Percentiles rank a stretch among this genome's conserved stretches.
phyloP scores from a whole-genome alignment of 169 alveolate genomes.

The Babesia caballi region DNA sequence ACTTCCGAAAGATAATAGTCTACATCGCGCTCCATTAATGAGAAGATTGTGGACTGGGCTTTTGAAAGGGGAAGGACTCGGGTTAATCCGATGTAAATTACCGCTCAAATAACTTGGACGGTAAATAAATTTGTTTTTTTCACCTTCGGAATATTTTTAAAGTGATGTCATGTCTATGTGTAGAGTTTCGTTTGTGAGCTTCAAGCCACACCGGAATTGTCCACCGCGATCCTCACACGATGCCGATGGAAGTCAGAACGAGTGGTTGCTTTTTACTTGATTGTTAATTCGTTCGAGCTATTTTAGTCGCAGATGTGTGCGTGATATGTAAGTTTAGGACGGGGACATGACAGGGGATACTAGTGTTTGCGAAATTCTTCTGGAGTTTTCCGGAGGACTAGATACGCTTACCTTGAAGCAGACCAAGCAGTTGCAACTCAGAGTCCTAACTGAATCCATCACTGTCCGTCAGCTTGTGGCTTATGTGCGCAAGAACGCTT shows the following conservation, averaged over 20 bases:
- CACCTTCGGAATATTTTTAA: too few relatives aligned
- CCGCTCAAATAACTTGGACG: too few relatives aligned
- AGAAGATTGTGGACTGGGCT: background rate
- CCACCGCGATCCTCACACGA: background rate
- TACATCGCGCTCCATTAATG: constrained; percentile 37
- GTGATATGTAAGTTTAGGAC: background rate
- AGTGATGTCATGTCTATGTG: too few relatives aligned
- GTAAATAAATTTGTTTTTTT: too few relatives aligned
- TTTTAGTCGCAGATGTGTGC: background rate
- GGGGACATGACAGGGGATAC: constrained; percentile 7
- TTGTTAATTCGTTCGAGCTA: too few relatives aligned
- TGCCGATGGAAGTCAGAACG: background rate
- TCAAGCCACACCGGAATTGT: background rate
- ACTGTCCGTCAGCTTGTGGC: constrained; percentile 66
- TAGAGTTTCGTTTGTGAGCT: background rate
- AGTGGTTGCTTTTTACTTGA: too few relatives aligned
- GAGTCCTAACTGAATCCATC: constrained; percentile 14
- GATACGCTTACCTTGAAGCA: constrained; percentile 47
- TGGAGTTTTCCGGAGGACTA: constrained; percentile 61
- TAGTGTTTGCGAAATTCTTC: constrained; percentile 6
- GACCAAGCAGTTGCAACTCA: constrained; percentile 10
- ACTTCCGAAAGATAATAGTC: constrained; percentile 51
- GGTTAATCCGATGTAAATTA: too few relatives aligned
- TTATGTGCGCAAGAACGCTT: constrained; percentile 62
- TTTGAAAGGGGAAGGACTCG: too few relatives aligned